phyloP scores from a whole-genome alignment of 202 grass and related monocot species.

The Bolboschoenoplectus hybrid region DNA sequence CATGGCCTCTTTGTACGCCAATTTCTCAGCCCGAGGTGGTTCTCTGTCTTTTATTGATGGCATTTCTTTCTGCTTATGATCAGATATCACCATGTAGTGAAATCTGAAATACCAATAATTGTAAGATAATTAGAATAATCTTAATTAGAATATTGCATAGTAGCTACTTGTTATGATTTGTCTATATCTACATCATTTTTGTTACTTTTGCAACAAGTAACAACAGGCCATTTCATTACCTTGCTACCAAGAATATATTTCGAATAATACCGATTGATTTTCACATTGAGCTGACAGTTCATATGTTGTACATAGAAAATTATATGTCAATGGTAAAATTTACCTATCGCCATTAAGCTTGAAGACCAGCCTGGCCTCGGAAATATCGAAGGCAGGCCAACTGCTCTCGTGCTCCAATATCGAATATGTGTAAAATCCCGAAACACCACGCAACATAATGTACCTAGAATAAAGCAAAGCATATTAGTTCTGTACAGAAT shows the following conservation, averaged over 20 bases:
- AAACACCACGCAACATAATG: slow-evolving; percentile 61
- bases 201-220: background rate
- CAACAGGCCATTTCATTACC: background rate
- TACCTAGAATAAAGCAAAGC: slow-evolving; percentile 43
- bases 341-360: slow-evolving; percentile 58
- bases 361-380: slow-evolving; percentile 61
- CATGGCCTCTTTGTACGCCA: slow-evolving; percentile 77
- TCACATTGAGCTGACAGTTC: background rate
- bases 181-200: background rate
- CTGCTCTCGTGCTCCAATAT: slow-evolving; percentile 53
- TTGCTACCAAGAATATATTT: background rate
- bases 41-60: slow-evolving; percentile 50
- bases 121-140: background rate
- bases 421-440: slow-evolving; percentile 78
- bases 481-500: background rate
- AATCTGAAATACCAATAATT: slow-evolving; percentile 42
- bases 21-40: background rate
- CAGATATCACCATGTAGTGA: slow-evolving; percentile 75
- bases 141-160: background rate
- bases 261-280: background rate
- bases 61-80: slow-evolving; percentile 68
- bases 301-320: background rate
- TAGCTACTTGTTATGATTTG: background rate
- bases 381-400: slow-evolving; percentile 50
- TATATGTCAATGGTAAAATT: slow-evolving; percentile 10